These are phyloP conservation scores for Fraxinus latifolia DNA, from an alignment of 305 asterid genomes.

Conservation along the genomic window DNA sequence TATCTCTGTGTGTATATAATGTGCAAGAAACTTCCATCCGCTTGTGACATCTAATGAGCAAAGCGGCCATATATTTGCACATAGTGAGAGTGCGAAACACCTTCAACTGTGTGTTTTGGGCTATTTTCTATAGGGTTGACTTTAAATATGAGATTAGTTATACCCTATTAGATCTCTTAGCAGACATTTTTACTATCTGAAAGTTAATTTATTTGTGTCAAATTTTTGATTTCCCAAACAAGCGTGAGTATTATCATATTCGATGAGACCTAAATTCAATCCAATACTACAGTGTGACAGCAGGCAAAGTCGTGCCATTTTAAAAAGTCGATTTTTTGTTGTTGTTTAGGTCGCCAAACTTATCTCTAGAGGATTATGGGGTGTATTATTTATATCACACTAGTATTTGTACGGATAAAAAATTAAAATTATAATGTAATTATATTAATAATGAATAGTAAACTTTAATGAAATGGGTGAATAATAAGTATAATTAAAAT, in stretches of 20 bases:
- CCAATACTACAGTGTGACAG: too few relatives aligned
- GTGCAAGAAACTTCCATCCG: constrained; percentile 10
- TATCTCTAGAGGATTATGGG: not conserved
- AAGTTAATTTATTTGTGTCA: not conserved
- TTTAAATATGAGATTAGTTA: not conserved
- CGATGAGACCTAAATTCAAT: not conserved
- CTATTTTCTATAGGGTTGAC: constrained; percentile 1
- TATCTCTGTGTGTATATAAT: not conserved
- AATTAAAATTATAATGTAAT: not conserved
- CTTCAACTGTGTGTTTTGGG: not conserved
- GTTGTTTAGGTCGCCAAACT: not conserved
- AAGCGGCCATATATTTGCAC: constrained; percentile 1
- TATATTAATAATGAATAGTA: too few relatives aligned
- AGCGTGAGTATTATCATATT: not conserved
- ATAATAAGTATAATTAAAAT: too few relatives aligned
- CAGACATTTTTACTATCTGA: not conserved
- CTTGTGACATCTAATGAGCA: constrained; percentile 4
- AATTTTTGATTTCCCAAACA: not conserved
- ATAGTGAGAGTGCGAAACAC: not conserved
- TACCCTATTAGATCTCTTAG: not conserved
- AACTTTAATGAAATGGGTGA: not conserved
- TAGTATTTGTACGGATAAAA: not conserved
- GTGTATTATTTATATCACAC: not conserved
- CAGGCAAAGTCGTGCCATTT: not conserved
- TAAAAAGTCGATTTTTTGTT: too few relatives aligned